phyloP scores from a whole-genome alignment of 2,329 filamentous ascomycete species.

The Rosellinia necatrix region DNA sequence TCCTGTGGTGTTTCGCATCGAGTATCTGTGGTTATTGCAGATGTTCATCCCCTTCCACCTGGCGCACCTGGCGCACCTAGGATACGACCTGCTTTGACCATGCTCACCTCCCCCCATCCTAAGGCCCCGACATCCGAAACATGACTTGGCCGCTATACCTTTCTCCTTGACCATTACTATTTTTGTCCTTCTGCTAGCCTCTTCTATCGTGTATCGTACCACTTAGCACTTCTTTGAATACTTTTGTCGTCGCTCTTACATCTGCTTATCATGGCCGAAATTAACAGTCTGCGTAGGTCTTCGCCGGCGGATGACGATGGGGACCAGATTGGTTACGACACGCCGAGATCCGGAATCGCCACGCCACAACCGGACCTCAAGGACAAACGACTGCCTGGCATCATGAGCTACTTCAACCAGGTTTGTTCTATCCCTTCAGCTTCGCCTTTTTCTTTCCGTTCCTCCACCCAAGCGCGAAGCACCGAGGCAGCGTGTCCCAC shows the following conservation, averaged over 20 bases:
- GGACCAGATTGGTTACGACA: slow-evolving; percentile 82
- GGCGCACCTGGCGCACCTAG: slow-evolving; percentile 21
- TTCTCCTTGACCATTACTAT: slow-evolving; percentile 25
- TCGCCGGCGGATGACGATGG: slow-evolving; percentile 69
- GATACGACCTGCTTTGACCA: slow-evolving; percentile 12
- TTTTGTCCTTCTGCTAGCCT: slow-evolving; percentile 2
- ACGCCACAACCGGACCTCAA: slow-evolving; percentile 92
- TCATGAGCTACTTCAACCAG: slow-evolving; percentile 98
- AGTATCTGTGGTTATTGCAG: slow-evolving; percentile 9
- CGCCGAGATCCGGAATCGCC: slow-evolving; percentile 86
- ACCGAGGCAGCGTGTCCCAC: slow-evolving; percentile 42
- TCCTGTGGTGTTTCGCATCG: slow-evolving; percentile 15
- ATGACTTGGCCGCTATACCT: slow-evolving; percentile 20
- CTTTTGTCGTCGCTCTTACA: background rate
- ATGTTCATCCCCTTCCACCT: slow-evolving; percentile 14
- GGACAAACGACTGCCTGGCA: slow-evolving; percentile 93
- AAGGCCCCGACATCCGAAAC: slow-evolving; percentile 16
- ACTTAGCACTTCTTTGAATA: background rate
- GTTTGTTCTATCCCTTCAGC: slow-evolving; percentile 87
- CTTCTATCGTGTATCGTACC: background rate
- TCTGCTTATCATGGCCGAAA: slow-evolving; percentile 40
- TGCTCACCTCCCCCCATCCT: slow-evolving; percentile 19
- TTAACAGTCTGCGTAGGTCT: slow-evolving; percentile 61
- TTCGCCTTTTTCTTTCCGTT: slow-evolving; percentile 46
- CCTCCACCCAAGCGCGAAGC: slow-evolving; percentile 47